Percentiles rank a stretch among this genome's conserved stretches.
Conservation (phyloP, 148 eudicot species). For the Rhododendron kiyosumense region DNA sequence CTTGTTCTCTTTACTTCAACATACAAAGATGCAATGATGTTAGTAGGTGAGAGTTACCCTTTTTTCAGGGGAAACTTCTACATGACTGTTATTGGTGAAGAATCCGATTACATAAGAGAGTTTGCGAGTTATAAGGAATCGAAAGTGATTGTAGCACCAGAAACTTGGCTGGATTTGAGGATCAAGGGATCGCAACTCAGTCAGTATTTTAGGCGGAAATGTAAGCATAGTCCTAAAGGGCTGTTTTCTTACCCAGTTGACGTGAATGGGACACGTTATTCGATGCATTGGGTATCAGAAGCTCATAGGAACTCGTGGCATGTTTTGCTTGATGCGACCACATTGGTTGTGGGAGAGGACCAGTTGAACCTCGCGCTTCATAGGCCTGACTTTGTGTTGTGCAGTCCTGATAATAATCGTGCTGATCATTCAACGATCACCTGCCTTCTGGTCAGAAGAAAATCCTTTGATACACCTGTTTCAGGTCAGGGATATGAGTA, state of each 20-base stretch:
- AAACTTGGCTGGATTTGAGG: slow-evolving; percentile 39
- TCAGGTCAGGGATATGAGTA: slow-evolving; percentile 5
- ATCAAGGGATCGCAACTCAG: slow-evolving; percentile 39
- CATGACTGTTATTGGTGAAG: slow-evolving; percentile 30
- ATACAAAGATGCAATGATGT: no score
- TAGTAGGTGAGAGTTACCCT: slow-evolving; percentile 40
- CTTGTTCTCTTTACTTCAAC: no score
- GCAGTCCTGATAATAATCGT: slow-evolving; percentile 18
- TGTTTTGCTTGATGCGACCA: slow-evolving; percentile 32
- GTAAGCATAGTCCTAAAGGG: slow-evolving; percentile 32
- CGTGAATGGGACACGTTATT: slow-evolving; percentile 26
- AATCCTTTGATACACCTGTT: slow-evolving; percentile 23
- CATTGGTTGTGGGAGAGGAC: slow-evolving; percentile 25
- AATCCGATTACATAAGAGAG: slow-evolving; percentile 23
- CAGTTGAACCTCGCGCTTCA: slow-evolving; percentile 32
- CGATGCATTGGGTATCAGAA: slow-evolving; percentile 42
- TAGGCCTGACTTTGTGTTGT: slow-evolving; percentile 33
- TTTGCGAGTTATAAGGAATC: slow-evolving; percentile 35
- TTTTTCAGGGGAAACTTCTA: slow-evolving; percentile 34
- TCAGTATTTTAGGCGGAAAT: slow-evolving; percentile 30
- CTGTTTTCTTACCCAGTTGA: slow-evolving; percentile 35
- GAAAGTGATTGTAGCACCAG: slow-evolving; percentile 29
- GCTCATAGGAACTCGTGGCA: slow-evolving; percentile 39
- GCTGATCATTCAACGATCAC: slow-evolving; percentile 28
- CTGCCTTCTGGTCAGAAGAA: slow-evolving; percentile 31